phyloP scores from a whole-genome alignment of 768 basidiomycete genomes.

The Panaeolus cyanescens region DNA sequence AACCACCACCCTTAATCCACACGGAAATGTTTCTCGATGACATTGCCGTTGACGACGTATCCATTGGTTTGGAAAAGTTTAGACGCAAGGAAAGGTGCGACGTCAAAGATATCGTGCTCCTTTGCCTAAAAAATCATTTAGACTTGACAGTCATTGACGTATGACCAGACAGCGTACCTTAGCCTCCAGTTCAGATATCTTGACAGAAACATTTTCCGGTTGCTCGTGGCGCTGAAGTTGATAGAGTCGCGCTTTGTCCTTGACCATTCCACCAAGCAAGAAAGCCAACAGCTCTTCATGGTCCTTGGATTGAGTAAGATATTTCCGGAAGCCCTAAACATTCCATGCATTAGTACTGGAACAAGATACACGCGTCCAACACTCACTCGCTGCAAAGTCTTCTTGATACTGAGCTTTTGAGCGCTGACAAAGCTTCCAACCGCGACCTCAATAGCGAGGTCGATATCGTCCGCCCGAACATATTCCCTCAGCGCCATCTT shows the following conservation, averaged over 20 bases:
- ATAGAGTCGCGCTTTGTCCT: slow-evolving; percentile 87
- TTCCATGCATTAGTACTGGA: background rate
- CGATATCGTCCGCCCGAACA: slow-evolving; percentile 94
- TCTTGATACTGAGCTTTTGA: slow-evolving; percentile 99
- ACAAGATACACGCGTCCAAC: background rate
- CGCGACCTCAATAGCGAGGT: slow-evolving; percentile 94
- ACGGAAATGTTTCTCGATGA: slow-evolving; percentile 77
- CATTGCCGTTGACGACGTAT: slow-evolving; percentile 68
- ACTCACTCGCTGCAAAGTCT: slow-evolving; percentile 90
- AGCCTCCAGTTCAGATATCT: slow-evolving; percentile 82
- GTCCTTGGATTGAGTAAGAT: slow-evolving; percentile 92
- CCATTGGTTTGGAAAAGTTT: slow-evolving; percentile 88
- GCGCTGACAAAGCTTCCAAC: slow-evolving; percentile 94
- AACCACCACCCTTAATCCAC: slow-evolving; percentile 28
- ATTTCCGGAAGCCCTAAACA: slow-evolving; percentile 90
- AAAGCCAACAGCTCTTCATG: slow-evolving; percentile 95
- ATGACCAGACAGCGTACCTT: slow-evolving; percentile 51
- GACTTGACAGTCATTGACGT: background rate
- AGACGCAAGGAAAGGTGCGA: slow-evolving; percentile 81
- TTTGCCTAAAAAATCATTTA: slow-evolving; percentile 63
- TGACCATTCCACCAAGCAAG: slow-evolving; percentile 90
- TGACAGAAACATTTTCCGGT: slow-evolving; percentile 76
- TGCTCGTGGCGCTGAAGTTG: slow-evolving; percentile 77
- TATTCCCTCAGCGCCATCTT: slow-evolving; percentile 98
- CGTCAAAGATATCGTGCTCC: slow-evolving; percentile 95